Evolutionary conservation across 2,329 filamentous ascomycete species (phyloP), one percentile per base, ranked within the genome.

Genomic region (Aspergillus fijiensis): DNA sequence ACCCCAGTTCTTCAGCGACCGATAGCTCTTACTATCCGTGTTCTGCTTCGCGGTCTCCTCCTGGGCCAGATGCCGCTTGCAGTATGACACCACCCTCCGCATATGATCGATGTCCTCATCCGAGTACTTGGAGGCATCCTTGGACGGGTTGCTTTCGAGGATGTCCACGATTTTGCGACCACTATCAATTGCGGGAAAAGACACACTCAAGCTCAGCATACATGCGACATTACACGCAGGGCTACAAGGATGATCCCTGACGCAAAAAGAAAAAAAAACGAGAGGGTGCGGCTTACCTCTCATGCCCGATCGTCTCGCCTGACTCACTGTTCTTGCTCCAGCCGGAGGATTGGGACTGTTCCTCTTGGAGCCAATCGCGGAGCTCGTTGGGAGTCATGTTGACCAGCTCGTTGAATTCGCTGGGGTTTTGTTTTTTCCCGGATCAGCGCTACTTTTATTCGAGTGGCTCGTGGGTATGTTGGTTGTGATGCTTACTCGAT

Each of bases 61-160:
- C 66, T 89, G 86, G 0, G 86, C 87, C 0, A 90, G 75, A 74
- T 89, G 87, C 4, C 86, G 79, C 70, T 89, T 89, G 70, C 84
- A 87, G 63, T 88, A 88, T 0, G 85, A 79, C 0, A 87, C 86
- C 0, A 88, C 87, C 64, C 81, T 83, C 52, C 85, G 79, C 85
- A 87, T 87, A 63, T 87, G 87, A 51, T 80, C 73, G 21, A 88
- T 73, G 57, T 85, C 81, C 1, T 81, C 77, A 3, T 87, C 80
- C 0, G 82, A 81, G 69, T 89, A 89, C 59, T 82, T 80, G 6
- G 80, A 78, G 0, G 81, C 77, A 7, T 85, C 77, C 64, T 85
- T 87, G 9, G 82, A 74, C 0, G 85, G 85, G 58, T 89, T 89
- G 60, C 83, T 82, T 65, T 85, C 80, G 14, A 89, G 73, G 35